Base-by-base conservation (phyloP, 2,329 filamentous ascomycete genomes). In the Tolypocladium tropicale region DNA sequence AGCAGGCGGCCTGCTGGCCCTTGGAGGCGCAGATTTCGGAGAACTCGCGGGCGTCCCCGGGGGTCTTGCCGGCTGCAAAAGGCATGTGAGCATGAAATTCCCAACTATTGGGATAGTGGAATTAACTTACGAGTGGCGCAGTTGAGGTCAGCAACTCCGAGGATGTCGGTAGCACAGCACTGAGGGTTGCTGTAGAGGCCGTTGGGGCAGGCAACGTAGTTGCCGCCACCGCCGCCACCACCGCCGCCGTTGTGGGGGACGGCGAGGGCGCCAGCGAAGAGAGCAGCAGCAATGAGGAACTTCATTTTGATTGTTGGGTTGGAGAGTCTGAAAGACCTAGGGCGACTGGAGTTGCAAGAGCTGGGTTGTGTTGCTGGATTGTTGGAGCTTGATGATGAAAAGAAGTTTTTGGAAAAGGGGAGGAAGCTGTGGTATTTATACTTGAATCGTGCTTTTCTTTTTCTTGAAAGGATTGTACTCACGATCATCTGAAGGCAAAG, bases 161-260 rank as follows among this genome's bases (percentile, higher is more conserved):
- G 55, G 30, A 62, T 7, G n/a, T 58, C 56, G 6, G 54, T n/a
- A 18, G 46, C 57, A 16, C 61, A 57, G 60, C 61, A 63, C 55
- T 56, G 53, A 6, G 55, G 39, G 37, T 55, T 54, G 53, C 25
- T n/a, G 58, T 43, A 59, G 36, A 61, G 52, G 10, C 60, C 59
- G 7, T 1, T 2, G 10, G 53, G 1, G 59, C 58, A 60, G 41
- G 53, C 18, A 7, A 16, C 1, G 39, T 43, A 23, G 14, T 9
- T 9, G 6, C 14, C 36, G 14, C n/a, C 39, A 12, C 39, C 36
- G 36, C 18, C 14, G 5, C 25, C 23, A 52, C 25, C 4, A 11
- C 6, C 6, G 37, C 37, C 52, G 14, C 25, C 37, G n/a, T 11
- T 10, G 25, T 56, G 46, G 16, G 61, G 60, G 7, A 56, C 41